These are phyloP conservation scores for Colletotrichum somersetense DNA, from an alignment of 2,329 filamentous ascomycete genomes.

Conservation along the genomic window DNA sequence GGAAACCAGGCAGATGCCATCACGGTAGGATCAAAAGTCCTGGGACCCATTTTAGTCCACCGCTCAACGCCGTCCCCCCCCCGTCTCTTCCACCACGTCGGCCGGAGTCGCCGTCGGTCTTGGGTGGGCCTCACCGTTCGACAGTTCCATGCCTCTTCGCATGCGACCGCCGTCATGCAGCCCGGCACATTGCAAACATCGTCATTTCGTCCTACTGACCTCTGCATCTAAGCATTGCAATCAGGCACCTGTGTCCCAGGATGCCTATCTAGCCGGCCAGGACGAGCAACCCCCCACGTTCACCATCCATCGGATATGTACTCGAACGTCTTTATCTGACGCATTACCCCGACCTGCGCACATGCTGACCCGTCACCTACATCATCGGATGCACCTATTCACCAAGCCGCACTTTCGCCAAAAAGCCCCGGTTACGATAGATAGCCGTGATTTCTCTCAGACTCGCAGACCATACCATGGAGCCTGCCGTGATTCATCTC, in stretches of 20 bases:
- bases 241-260: conserved; percentile 14
- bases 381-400: conserved; percentile 5
- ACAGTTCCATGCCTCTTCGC: conserved; percentile 31
- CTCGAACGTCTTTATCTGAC: conserved; percentile 30
- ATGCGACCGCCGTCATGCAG: conserved; percentile 35
- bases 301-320: conserved; percentile 15
- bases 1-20: conserved; percentile 15
- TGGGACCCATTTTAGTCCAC: conserved; percentile 32
- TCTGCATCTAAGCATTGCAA: conserved; percentile 1
- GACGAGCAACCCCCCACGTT: conserved; percentile 10
- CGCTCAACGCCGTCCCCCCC: conserved; percentile 39
- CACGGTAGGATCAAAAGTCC: conserved; percentile 32
- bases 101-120: conserved; percentile 41
- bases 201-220: conserved; percentile 22
- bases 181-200: conserved; percentile 7
- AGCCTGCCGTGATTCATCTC: conserved; percentile 4
- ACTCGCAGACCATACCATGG: neutral
- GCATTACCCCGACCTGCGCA: conserved; percentile 3
- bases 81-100: conserved; percentile 32
- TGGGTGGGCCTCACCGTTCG: conserved; percentile 29
- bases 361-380: conserved; percentile 14
- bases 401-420: conserved; percentile 10
- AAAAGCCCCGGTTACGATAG: conserved; percentile 13
- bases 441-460: conserved; percentile 1
- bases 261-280: conserved; percentile 30